Percentiles rank a stretch among this genome's conserved stretches.
phyloP scores from a whole-genome alignment of 2,329 filamentous ascomycete species.

The Zymoseptoria passerinii region DNA sequence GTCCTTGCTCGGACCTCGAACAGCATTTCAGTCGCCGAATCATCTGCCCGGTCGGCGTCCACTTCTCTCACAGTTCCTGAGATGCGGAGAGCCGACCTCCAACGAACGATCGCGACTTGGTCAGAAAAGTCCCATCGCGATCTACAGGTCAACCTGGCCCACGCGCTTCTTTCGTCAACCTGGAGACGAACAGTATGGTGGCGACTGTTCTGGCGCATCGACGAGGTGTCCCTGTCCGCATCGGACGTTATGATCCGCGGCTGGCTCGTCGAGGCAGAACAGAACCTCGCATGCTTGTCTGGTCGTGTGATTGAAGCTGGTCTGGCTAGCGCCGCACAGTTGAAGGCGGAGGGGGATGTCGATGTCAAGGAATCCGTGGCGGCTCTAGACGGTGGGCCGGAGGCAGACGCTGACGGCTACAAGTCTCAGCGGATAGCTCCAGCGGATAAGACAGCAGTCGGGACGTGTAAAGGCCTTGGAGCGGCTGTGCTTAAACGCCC shows the following conservation, averaged over 20 bases:
- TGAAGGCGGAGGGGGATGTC: slow-evolving; percentile 12
- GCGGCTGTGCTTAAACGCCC: slow-evolving; percentile 17
- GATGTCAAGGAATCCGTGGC: background rate
- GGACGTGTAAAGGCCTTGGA: slow-evolving; percentile 1
- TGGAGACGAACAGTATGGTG: slow-evolving; percentile 86
- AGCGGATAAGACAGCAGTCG: slow-evolving; percentile 17
- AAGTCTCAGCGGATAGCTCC: slow-evolving; percentile 2
- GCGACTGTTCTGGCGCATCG: slow-evolving; percentile 91
- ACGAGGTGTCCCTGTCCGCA: slow-evolving; percentile 79
- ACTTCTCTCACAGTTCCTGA: slow-evolving; percentile 33
- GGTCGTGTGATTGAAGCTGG: slow-evolving; percentile 65
- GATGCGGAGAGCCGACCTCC: slow-evolving; percentile 43
- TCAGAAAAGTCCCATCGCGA: slow-evolving; percentile 74
- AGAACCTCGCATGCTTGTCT: slow-evolving; percentile 71
- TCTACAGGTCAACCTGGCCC: slow-evolving; percentile 68
- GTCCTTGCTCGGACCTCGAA: slow-evolving; percentile 50
- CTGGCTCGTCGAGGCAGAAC: slow-evolving; percentile 73
- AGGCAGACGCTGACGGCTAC: slow-evolving; percentile 9
- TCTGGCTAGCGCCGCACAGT: slow-evolving; percentile 29
- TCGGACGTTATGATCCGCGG: slow-evolving; percentile 66
- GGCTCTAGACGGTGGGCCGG: slow-evolving; percentile 5
- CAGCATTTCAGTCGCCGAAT: slow-evolving; percentile 43
- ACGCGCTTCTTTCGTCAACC: slow-evolving; percentile 63
- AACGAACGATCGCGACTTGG: slow-evolving; percentile 58
- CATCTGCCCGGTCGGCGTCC: slow-evolving; percentile 31